phyloP scores from a whole-genome alignment of 2,329 filamentous ascomycete genomes.

The Colletotrichum godetiae region DNA sequence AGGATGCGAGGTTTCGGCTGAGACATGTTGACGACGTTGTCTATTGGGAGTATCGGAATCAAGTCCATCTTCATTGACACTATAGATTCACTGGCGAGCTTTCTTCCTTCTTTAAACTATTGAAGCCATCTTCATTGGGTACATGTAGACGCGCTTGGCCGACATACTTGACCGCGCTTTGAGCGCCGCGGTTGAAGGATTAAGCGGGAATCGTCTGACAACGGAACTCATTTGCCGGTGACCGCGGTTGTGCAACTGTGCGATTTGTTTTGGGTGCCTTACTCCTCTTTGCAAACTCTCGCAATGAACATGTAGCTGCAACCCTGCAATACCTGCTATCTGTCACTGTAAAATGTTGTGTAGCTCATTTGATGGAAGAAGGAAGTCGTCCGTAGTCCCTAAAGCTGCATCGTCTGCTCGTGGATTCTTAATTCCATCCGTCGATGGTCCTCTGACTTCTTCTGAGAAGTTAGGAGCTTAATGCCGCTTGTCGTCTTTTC shows the following conservation, averaged over 20 bases:
- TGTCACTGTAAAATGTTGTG: too few relatives aligned
- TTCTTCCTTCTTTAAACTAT: neutral
- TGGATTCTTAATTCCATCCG: too few relatives aligned
- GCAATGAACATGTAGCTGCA: too few relatives aligned
- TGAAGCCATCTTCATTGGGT: neutral
- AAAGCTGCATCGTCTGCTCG: too few relatives aligned
- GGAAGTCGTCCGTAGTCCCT: too few relatives aligned
- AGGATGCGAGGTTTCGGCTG: conserved; percentile 37
- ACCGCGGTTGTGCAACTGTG: conserved; percentile 31
- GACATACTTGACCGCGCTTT: neutral
- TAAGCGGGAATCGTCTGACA: neutral
- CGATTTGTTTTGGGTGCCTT: conserved; percentile 7
- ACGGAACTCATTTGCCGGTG: conserved; percentile 40
- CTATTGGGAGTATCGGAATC: neutral
- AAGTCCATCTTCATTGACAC: neutral
- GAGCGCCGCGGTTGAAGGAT: neutral
- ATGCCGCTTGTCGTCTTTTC: neutral
- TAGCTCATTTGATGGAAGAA: too few relatives aligned
- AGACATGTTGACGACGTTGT: neutral
- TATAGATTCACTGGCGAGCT: neutral
- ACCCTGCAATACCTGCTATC: too few relatives aligned
- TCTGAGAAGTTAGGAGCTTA: neutral
- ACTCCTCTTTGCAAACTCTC: too few relatives aligned
- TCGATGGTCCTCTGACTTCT: too few relatives aligned
- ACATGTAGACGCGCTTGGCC: too few relatives aligned